These are phyloP conservation scores for Globisporangium mamillatum DNA, from an alignment of 352 stramenopile species.

Conservation along the genomic window DNA sequence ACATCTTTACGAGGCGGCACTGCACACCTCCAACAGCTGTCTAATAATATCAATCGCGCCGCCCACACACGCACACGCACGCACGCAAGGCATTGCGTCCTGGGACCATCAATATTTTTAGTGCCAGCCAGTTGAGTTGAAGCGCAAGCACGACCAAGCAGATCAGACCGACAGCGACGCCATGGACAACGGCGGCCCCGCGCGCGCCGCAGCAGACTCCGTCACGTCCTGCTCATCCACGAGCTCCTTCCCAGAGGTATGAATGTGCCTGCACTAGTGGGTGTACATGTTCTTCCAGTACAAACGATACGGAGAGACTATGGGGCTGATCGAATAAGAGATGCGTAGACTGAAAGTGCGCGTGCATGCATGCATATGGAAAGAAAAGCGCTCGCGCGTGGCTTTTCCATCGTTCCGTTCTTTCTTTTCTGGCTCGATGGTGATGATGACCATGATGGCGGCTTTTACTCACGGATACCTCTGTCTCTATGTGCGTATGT, in stretches of 20 bases:
- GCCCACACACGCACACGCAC: background rate
- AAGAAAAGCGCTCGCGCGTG: constrained; percentile 3
- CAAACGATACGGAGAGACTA: background rate
- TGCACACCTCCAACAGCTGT: background rate
- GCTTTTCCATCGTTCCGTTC: background rate
- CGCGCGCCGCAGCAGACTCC: constrained; percentile 1
- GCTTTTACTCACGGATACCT: constrained; percentile 6
- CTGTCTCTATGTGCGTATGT: background rate
- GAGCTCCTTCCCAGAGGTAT: constrained; percentile 15
- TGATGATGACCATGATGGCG: background rate
- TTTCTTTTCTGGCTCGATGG: constrained; percentile 1
- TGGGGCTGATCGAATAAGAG: background rate
- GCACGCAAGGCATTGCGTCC: background rate
- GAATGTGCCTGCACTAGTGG: background rate
- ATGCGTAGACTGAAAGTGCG: constrained; percentile 5
- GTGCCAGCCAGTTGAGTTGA: background rate
- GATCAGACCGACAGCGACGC: background rate
- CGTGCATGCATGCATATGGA: constrained; percentile 4
- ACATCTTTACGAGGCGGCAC: background rate
- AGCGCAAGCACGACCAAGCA: background rate
- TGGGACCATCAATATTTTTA: background rate
- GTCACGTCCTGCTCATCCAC: constrained; percentile 12
- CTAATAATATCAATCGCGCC: constrained; percentile 11
- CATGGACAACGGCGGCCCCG: background rate
- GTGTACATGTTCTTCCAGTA: background rate